Percentiles rank a stretch among this genome's conserved stretches.
These are phyloP conservation scores for Suillus lakei DNA, from an alignment of 768 basidiomycete genomes.

Conservation along the genomic window DNA sequence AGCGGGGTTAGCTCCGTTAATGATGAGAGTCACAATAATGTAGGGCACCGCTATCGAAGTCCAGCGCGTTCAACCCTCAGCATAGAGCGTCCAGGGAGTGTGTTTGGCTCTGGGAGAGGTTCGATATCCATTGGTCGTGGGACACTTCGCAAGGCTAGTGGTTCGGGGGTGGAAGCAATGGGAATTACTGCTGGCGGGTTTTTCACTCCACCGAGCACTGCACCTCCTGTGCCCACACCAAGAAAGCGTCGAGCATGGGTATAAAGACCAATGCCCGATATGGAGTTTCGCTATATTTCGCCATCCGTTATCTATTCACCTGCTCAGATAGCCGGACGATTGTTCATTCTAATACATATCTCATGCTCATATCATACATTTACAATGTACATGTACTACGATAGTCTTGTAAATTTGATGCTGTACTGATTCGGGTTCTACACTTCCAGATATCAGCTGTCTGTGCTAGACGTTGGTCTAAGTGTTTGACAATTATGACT, in stretches of 20 bases:
- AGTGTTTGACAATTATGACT: background rate
- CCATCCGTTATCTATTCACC: background rate
- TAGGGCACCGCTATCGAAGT: constrained; percentile 40
- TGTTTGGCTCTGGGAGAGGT: constrained; percentile 46
- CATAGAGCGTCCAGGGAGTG: constrained; percentile 51
- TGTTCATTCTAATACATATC: background rate
- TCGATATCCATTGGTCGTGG: constrained; percentile 72
- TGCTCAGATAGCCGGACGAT: background rate
- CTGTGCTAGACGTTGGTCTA: background rate
- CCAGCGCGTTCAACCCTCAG: constrained; percentile 63
- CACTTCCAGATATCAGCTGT: background rate
- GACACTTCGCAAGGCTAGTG: constrained; percentile 63
- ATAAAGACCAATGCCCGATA: background rate
- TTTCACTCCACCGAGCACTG: constrained; percentile 59
- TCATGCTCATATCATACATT: background rate
- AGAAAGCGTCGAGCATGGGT: background rate
- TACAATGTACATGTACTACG: background rate
- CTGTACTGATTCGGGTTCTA: background rate
- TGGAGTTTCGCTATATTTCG: too few species aligned
- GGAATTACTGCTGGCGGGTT: constrained; percentile 81
- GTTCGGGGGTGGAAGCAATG: constrained; percentile 76
- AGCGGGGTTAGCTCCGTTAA: constrained; percentile 40
- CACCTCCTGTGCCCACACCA: constrained; percentile 32
- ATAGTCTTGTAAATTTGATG: background rate
- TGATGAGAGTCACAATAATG: constrained; percentile 29